Evolutionary conservation across 192 early-diverging fungal species (phyloP).

Genomic region (Linnemannia exigua): DNA sequence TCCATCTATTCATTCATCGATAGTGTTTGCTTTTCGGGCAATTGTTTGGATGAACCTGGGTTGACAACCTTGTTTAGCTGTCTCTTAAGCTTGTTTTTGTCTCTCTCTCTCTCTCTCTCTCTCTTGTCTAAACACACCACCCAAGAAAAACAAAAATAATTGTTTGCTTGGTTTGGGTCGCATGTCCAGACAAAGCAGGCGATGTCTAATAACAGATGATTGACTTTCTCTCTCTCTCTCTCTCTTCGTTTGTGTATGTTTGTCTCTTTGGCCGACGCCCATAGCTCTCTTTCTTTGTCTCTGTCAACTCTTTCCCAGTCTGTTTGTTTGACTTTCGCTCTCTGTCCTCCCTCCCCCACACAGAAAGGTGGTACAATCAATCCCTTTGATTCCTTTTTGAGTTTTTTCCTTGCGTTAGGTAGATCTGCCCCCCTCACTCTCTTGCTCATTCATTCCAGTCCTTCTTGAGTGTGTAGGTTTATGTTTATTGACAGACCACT

Average conservation of each 20-base stretch:
- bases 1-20: not conserved
- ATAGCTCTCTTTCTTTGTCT: not conserved
- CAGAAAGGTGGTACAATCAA: slow-evolving; percentile 6
- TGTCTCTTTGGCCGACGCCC: not conserved
- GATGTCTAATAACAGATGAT: not conserved
- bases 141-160: not conserved
- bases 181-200: not conserved
- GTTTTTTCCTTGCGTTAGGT: not conserved
- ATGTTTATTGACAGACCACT: not conserved
- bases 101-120: too few relatives aligned
- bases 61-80: not conserved
- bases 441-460: not conserved
- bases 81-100: too few relatives aligned
- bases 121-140: too few relatives aligned
- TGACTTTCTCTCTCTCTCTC: not conserved
- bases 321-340: slow-evolving; percentile 9
- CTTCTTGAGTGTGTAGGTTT: not conserved
- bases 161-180: not conserved
- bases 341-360: not conserved
- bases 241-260: not conserved
- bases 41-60: not conserved
- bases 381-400: not conserved
- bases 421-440: not conserved
- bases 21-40: not conserved
- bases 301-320: not conserved